phyloP scores from a whole-genome alignment of 352 stramenopile species.

The Pythium dissimile region DNA sequence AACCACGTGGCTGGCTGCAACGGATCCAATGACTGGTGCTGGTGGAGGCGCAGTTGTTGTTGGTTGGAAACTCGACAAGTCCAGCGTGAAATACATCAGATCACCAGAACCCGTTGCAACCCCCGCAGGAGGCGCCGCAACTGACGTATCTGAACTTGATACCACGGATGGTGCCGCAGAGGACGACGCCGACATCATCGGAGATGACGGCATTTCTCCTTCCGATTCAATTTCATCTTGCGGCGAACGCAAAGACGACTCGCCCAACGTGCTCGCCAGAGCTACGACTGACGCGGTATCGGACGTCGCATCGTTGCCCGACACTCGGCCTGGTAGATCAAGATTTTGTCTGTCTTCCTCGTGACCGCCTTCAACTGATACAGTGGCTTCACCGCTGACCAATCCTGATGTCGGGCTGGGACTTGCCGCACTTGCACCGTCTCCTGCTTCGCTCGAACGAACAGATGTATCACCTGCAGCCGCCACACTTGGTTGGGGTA shows the following conservation, averaged over 20 bases:
- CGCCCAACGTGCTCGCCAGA: conserved; percentile 78
- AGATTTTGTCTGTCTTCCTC: background rate
- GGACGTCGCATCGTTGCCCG: conserved; percentile 28
- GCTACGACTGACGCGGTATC: conserved; percentile 79
- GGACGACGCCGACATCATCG: conserved; percentile 10
- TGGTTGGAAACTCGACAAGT: conserved; percentile 54
- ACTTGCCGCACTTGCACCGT: background rate
- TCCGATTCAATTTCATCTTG: conserved; percentile 51
- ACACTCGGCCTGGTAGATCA: conserved; percentile 3
- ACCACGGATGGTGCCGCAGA: background rate
- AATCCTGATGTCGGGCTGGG: background rate
- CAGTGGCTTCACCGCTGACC: background rate
- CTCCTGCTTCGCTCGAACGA: background rate
- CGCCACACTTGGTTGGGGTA: background rate
- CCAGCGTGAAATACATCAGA: conserved; percentile 84
- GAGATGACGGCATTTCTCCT: conserved; percentile 29
- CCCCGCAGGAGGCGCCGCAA: conserved; percentile 32
- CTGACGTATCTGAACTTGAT: conserved; percentile 11
- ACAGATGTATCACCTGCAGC: background rate
- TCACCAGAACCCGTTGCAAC: conserved; percentile 27
- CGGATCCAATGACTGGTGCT: background rate
- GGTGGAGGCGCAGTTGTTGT: conserved; percentile 1
- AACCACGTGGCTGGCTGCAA: background rate
- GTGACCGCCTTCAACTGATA: background rate
- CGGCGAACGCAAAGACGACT: conserved; percentile 76